Percentiles rank a stretch among this genome's conserved stretches.
These are phyloP conservation scores for Panicum virgatum DNA, from an alignment of 202 grass and related monocot genomes.

Conservation along the genomic window DNA sequence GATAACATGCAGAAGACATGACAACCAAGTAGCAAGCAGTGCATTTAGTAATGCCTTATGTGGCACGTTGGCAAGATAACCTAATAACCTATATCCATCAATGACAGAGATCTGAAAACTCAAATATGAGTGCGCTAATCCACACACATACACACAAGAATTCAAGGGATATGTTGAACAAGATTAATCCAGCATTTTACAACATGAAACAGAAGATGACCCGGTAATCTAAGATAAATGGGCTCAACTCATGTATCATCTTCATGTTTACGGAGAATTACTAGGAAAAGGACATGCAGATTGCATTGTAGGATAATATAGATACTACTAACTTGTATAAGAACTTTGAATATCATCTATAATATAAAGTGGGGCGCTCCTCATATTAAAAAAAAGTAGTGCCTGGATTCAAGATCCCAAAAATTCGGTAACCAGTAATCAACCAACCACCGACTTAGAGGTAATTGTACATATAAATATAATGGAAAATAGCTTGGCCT, in stretches of 20 bases:
- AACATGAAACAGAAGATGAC: background rate
- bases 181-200: background rate
- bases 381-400: slow-evolving; percentile 14
- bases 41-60: background rate
- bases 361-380: slow-evolving; percentile 20
- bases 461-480: background rate
- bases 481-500: background rate
- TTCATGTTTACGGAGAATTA: slow-evolving; percentile 25
- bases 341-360: slow-evolving; percentile 8
- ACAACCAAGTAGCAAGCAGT: background rate
- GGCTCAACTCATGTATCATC: slow-evolving; percentile 6
- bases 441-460: background rate
- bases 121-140: background rate
- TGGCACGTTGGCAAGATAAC: slow-evolving; percentile 3
- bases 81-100: background rate
- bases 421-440: background rate
- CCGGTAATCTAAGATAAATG: background rate
- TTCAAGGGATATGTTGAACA: background rate
- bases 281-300: background rate
- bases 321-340: background rate
- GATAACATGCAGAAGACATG: background rate
- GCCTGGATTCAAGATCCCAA: background rate
- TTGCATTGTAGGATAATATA: slow-evolving; percentile 2
- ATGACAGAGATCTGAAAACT: background rate
- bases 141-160: background rate